Evolutionary conservation across 345 rosid species (phyloP).

Genomic region (Kandelia obovata): DNA sequence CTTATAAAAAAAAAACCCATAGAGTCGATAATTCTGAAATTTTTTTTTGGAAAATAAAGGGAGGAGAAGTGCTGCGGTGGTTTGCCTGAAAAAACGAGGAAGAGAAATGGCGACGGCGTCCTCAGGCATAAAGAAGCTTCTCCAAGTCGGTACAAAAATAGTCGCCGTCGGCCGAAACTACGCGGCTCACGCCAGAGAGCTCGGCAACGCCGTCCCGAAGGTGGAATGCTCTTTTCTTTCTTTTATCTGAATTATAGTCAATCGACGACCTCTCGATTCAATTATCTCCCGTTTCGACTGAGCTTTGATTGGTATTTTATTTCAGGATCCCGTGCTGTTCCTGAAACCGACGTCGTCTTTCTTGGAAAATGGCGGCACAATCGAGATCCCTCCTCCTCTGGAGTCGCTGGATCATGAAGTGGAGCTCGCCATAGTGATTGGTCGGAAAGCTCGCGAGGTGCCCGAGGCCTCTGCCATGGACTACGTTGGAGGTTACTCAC

Average conservation of each 20-base stretch:
- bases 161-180: slow-evolving; percentile 93
- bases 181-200: slow-evolving; percentile 90
- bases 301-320: not conserved
- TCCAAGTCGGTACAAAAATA: slow-evolving; percentile 70
- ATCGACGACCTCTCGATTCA: not conserved
- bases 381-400: slow-evolving; percentile 71
- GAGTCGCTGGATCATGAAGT: slow-evolving; percentile 85
- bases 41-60: too few species aligned
- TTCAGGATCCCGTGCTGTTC: slow-evolving; percentile 76
- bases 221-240: slow-evolving; percentile 1
- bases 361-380: slow-evolving; percentile 77
- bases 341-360: slow-evolving; percentile 92
- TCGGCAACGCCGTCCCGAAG: slow-evolving; percentile 88
- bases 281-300: too few species aligned
- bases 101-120: slow-evolving; percentile 21
- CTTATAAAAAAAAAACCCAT: too few species aligned
- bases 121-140: slow-evolving; percentile 41
- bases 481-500: slow-evolving; percentile 66
- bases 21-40: too few species aligned
- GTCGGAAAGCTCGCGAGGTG: slow-evolving; percentile 73
- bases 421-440: slow-evolving; percentile 82
- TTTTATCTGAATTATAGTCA: not conserved
- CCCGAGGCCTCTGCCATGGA: slow-evolving; percentile 71
- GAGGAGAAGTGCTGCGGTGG: not conserved
- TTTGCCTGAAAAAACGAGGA: not conserved